Percentiles rank a stretch among this genome's conserved stretches.
phyloP scores from a whole-genome alignment of 129 eudicot genomes.

The Artemisia argyi region DNA sequence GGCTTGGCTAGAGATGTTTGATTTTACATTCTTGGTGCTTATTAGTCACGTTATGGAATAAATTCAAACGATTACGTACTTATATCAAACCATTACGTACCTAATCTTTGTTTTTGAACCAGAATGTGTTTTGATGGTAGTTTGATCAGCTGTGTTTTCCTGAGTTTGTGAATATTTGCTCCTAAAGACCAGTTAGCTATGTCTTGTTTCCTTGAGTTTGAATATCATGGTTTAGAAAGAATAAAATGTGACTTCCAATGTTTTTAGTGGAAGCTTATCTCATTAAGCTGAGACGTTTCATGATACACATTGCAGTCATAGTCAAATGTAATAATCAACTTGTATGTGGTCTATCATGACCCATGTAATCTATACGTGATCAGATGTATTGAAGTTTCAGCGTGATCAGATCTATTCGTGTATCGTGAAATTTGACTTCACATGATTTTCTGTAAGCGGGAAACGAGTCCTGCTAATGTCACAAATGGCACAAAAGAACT shows the following conservation, averaged over 20 bases:
- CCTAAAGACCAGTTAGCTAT: background rate
- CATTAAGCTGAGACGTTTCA: background rate
- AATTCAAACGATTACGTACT: background rate
- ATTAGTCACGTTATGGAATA: constrained; percentile 20
- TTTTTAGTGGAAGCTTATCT: background rate
- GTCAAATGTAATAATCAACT: constrained; percentile 9
- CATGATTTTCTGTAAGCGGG: background rate
- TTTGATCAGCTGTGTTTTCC: background rate
- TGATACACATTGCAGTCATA: background rate
- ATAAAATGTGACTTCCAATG: background rate
- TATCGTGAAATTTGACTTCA: too few relatives aligned
- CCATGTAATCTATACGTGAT: background rate
- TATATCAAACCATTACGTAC: background rate
- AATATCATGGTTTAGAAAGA: background rate
- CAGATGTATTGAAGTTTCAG: background rate
- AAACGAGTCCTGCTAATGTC: background rate
- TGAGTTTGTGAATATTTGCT: background rate
- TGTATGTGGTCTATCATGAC: background rate
- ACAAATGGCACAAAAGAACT: too few relatives aligned
- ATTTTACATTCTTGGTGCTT: constrained; percentile 20
- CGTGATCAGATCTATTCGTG: too few relatives aligned
- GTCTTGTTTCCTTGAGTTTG: background rate
- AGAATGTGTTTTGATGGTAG: background rate
- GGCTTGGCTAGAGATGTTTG: constrained; percentile 86
- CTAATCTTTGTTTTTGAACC: constrained; percentile 10